Percentiles rank a stretch among this genome's conserved stretches.
Evolutionary conservation across 108 stramenopile genomes (phyloP).

Genomic region (Skeletonema marinoi): DNA sequence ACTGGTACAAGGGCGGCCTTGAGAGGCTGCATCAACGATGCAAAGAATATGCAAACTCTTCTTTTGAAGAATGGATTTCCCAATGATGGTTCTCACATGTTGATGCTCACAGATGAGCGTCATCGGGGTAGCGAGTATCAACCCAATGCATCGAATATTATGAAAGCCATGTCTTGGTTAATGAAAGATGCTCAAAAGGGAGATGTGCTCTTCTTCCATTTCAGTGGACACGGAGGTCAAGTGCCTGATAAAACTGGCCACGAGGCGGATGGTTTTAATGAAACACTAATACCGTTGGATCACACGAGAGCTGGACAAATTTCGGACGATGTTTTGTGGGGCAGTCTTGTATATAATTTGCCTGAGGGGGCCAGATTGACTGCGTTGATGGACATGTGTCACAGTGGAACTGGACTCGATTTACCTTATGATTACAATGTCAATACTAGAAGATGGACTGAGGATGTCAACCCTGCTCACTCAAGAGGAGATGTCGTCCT

Average conservation of each 20-base stretch:
- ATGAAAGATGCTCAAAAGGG: slow-evolving; percentile 44
- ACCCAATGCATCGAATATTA: slow-evolving; percentile 47
- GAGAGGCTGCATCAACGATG: slow-evolving; percentile 74
- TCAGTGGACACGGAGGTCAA: slow-evolving; percentile 75
- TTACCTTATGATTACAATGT: slow-evolving; percentile 65
- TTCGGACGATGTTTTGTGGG: slow-evolving; percentile 64
- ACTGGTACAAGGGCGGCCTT: slow-evolving; percentile 60
- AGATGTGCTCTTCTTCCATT: slow-evolving; percentile 47
- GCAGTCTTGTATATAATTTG: slow-evolving; percentile 64
- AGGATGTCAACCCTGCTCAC: slow-evolving; percentile 48
- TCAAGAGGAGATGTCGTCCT: slow-evolving; percentile 56
- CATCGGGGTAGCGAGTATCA: slow-evolving; percentile 35
- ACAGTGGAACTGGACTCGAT: slow-evolving; percentile 89
- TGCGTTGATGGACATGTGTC: slow-evolving; percentile 84
- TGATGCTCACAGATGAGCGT: slow-evolving; percentile 62
- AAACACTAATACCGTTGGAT: slow-evolving; percentile 86
- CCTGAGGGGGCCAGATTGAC: slow-evolving; percentile 76
- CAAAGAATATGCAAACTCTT: slow-evolving; percentile 57
- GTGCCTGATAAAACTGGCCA: slow-evolving; percentile 62
- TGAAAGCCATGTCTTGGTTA: slow-evolving; percentile 56
- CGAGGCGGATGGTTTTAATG: slow-evolving; percentile 83
- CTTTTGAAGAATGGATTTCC: slow-evolving; percentile 35
- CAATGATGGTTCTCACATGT: slow-evolving; percentile 46
- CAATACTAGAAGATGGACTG: slow-evolving; percentile 32
- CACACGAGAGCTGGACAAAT: slow-evolving; percentile 69